phyloP scores from a whole-genome alignment of 768 basidiomycete species.

The Pleurotus platypus region DNA sequence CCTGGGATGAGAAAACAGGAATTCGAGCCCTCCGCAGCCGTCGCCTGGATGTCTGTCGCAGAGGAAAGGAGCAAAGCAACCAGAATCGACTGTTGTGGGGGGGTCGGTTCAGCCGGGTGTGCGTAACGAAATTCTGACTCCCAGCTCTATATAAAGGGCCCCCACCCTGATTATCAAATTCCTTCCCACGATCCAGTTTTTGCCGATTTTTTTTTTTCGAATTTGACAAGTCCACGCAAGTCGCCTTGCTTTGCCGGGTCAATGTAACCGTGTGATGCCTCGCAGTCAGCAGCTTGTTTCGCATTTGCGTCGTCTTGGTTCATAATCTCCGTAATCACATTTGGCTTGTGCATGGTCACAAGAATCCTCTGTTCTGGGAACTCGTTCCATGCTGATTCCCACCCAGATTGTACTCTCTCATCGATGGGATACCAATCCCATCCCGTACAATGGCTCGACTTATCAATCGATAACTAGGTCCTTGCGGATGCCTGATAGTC shows the following conservation, averaged over 20 bases:
- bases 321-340: conserved; percentile 1
- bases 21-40: conserved; percentile 38
- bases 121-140: conserved; percentile 6
- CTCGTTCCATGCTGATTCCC: background rate
- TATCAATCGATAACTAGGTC: too few relatives aligned
- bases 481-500: background rate
- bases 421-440: conserved; percentile 2
- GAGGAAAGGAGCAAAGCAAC: conserved; percentile 32
- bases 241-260: background rate
- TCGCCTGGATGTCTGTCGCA: conserved; percentile 33
- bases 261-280: background rate
- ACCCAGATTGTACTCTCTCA: conserved; percentile 2
- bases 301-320: background rate
- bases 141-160: background rate
- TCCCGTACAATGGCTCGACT: background rate
- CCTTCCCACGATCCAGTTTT: conserved; percentile 1
- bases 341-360: background rate
- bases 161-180: background rate
- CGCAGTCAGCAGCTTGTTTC: background rate
- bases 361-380: background rate
- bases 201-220: background rate
- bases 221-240: background rate
- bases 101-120: conserved; percentile 48
- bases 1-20: background rate
- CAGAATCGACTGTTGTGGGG: conserved; percentile 40